These are phyloP conservation scores for Xylaria sp. DNA, from an alignment of 2,329 filamentous ascomycete genomes.

Conservation along the genomic window DNA sequence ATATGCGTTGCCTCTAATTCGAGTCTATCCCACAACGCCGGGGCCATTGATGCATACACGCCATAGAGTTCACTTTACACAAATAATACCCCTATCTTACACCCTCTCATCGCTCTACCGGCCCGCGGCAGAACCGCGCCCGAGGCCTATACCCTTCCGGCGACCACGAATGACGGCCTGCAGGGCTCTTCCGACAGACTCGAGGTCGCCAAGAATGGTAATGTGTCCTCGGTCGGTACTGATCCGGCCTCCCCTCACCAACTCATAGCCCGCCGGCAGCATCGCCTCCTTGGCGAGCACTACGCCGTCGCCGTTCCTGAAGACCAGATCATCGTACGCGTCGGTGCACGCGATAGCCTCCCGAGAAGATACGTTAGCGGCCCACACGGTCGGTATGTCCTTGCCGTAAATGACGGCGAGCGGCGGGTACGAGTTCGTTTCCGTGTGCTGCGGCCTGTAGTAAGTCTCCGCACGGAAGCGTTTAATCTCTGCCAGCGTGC, in stretches of 20 bases:
- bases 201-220: constrained; percentile 84
- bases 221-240: constrained; percentile 88
- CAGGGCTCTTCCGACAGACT: constrained; percentile 80
- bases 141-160: constrained; percentile 77
- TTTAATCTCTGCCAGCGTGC: constrained; percentile 77
- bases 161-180: constrained; percentile 74
- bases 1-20: not conserved
- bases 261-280: constrained; percentile 81
- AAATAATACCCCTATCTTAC: constrained; percentile 7
- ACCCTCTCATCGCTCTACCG: constrained; percentile 2
- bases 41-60: not conserved
- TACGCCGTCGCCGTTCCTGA: constrained; percentile 89
- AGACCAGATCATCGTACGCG: constrained; percentile 86
- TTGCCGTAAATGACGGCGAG: constrained; percentile 88
- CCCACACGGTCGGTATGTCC: constrained; percentile 84
- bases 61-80: not conserved
- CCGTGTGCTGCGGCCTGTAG: constrained; percentile 68
- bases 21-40: constrained; percentile 9
- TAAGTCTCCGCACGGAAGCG: constrained; percentile 80
- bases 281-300: constrained; percentile 87
- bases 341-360: constrained; percentile 81
- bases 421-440: constrained; percentile 82
- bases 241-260: constrained; percentile 78
- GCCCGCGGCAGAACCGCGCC: constrained; percentile 44
- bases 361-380: constrained; percentile 76